Evolutionary conservation across 78 protist genomes (phyloP), one percentile per base, ranked within the genome.

Genomic region (Dictyostelium capitatum): DNA sequence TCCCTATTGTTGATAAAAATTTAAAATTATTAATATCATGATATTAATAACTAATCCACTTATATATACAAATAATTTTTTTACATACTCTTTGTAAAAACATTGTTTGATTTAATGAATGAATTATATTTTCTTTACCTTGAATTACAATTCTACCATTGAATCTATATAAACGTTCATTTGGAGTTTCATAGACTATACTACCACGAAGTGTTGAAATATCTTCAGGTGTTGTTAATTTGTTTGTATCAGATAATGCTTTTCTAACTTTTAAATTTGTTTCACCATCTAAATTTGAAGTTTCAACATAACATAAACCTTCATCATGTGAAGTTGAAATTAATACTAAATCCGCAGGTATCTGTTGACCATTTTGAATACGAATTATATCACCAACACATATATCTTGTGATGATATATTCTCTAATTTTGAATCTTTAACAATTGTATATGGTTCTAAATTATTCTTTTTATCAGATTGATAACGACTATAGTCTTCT

Each of bases 211-310:
- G 32, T 6, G 37, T 2, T n/a, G 95, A 80, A 1, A 91, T 53
- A 10, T 91, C 89, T 23, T 91, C 90, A 8, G 73, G 25, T 10
- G 59, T 91, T 46, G 83, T 79, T 6, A 28, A 23, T 37, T 32
- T 20, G 11, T 56, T 37, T 5, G 95, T 82, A 14, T 91, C 95
- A 6, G 11, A 0, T 32, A 81, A 19, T 30, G 95, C 69, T 30
- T 91, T 91, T 54, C 89, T 79, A 48, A 81, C 90, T 30, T 91
- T 91, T 37, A 91, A 47, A 79, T 91, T 91, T 0, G 95, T 91
- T 70, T 91, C 95, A 83, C 96, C 96, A 57, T 94, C 96, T 2
- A 94, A 51, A 67, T 94, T 89, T 5, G 94, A 79, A 23, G 96
- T 94, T 30, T 94, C 96, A 9, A 94, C 93, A 82, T 94, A 87